Percentiles rank a stretch among this genome's conserved stretches.
Evolutionary conservation across 139 green algal genomes (phyloP).

Genomic region (Astrephomene gubernaculifera): DNA sequence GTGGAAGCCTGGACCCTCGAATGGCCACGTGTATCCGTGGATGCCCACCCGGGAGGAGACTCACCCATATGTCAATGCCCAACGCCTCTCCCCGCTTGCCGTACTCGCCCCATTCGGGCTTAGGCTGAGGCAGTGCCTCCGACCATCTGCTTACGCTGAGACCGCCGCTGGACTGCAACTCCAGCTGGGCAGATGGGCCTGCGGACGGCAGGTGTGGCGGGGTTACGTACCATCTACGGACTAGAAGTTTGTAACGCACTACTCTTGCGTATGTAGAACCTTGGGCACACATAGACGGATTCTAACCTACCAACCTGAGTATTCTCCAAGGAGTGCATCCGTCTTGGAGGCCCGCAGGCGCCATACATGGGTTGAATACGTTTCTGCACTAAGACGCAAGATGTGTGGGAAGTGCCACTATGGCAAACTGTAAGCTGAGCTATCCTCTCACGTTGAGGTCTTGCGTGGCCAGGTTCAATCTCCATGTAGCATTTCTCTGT

Average conservation of each 20-base stretch:
- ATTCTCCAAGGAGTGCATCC: not conserved
- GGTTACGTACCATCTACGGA: no score
- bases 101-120: conserved; percentile 63
- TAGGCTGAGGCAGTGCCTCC: not conserved
- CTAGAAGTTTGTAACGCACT: no score
- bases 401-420: not conserved
- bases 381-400: conserved; percentile 41
- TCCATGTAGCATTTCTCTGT: conserved; percentile 24
- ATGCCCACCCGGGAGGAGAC: not conserved
- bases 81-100: conserved; percentile 37
- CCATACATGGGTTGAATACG: conserved; percentile 66
- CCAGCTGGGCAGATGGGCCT: conserved; percentile 52
- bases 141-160: conserved; percentile 20
- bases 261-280: no score
- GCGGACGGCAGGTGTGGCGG: no score
- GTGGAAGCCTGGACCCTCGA: no score
- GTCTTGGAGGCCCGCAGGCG: conserved; percentile 17
- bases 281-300: no score
- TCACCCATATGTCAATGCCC: conserved; percentile 36
- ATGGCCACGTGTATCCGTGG: no score
- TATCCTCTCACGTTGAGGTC: conserved; percentile 29
- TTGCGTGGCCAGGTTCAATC: conserved; percentile 8
- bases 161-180: conserved; percentile 23
- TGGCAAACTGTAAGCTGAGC: not conserved
- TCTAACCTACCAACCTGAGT: not conserved